Conservation (phyloP, 1,139 yeast genomes). For the Kodamaea anthophila region DNA sequence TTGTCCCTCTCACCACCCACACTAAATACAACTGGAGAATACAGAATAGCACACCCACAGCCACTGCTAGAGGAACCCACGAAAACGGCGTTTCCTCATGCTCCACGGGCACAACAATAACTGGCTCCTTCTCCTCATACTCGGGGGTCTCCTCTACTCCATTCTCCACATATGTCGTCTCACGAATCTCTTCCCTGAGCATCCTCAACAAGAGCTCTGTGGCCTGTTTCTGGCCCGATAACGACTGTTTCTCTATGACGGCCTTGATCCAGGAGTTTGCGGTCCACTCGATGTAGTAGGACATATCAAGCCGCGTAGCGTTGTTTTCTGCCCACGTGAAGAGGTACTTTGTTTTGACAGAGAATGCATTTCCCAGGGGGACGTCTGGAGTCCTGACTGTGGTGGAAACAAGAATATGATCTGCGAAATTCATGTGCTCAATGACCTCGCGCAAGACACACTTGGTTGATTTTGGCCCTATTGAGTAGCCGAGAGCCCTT, state of each 20-base stretch:
- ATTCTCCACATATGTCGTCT: slow-evolving; percentile 15
- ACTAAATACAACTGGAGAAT: slow-evolving; percentile 20
- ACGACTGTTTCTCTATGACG: slow-evolving; percentile 46
- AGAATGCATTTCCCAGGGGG: slow-evolving; percentile 52
- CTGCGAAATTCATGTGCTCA: slow-evolving; percentile 34
- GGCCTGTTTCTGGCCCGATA: slow-evolving; percentile 41
- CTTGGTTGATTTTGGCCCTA: slow-evolving; percentile 54
- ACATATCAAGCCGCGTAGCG: slow-evolving; percentile 34
- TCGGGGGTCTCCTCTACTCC: slow-evolving; percentile 18
- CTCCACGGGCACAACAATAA: neutral
- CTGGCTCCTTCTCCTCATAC: neutral
- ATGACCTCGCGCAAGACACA: slow-evolving; percentile 45
- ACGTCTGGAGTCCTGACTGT: slow-evolving; percentile 51
- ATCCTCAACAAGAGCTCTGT: slow-evolving; percentile 27
- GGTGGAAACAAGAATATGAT: slow-evolving; percentile 30
- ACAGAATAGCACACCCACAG: slow-evolving; percentile 5
- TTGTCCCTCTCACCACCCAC: slow-evolving; percentile 19
- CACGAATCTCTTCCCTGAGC: slow-evolving; percentile 25
- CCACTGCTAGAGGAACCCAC: neutral
- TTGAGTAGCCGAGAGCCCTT: slow-evolving; percentile 44
- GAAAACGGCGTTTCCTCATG: too few species aligned
- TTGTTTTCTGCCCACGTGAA: slow-evolving; percentile 43
- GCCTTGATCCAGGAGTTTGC: slow-evolving; percentile 54
- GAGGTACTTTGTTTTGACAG: slow-evolving; percentile 44
- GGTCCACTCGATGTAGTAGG: slow-evolving; percentile 47